Conservation (phyloP, 2,329 filamentous ascomycete genomes). For the Scortechinia acanthostroma region DNA sequence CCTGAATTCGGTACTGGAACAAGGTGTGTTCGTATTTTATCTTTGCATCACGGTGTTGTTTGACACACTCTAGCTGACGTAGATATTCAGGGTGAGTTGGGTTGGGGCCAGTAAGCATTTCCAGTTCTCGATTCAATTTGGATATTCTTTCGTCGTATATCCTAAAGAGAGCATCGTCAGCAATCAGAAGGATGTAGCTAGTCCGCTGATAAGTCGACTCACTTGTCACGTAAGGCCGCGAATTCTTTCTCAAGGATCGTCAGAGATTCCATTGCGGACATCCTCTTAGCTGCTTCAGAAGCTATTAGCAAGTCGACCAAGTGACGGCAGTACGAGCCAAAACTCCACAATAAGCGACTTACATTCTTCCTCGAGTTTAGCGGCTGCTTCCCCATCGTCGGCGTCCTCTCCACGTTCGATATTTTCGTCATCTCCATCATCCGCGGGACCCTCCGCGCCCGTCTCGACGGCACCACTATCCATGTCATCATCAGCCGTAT, state of each 20-base stretch:
- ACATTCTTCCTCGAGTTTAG: not conserved
- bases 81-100: conserved; percentile 52
- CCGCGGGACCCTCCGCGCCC: conserved; percentile 20
- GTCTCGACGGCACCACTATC: conserved; percentile 24
- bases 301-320: conserved; percentile 4
- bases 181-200: not conserved
- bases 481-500: not conserved
- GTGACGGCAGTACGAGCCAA: not conserved
- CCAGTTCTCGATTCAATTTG: conserved; percentile 47
- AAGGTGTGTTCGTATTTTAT: conserved; percentile 48
- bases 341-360: not conserved
- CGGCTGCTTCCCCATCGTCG: not conserved
- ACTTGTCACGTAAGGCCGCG: conserved; percentile 45
- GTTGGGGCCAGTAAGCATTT: conserved; percentile 36
- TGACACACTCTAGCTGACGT: conserved; percentile 50
- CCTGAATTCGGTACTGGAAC: conserved; percentile 44
- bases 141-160: conserved; percentile 52
- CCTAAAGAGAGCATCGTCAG: conserved; percentile 19
- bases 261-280: conserved; percentile 44
- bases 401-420: not conserved
- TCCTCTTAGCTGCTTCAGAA: conserved; percentile 37
- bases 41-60: conserved; percentile 50
- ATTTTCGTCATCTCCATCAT: conserved; percentile 18
- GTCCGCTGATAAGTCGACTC: conserved; percentile 9
- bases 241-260: conserved; percentile 53